Evolutionary conservation across 768 basidiomycete species (phyloP), one percentile per base, ranked within the genome.

Genomic region (Boletus speciosus): DNA sequence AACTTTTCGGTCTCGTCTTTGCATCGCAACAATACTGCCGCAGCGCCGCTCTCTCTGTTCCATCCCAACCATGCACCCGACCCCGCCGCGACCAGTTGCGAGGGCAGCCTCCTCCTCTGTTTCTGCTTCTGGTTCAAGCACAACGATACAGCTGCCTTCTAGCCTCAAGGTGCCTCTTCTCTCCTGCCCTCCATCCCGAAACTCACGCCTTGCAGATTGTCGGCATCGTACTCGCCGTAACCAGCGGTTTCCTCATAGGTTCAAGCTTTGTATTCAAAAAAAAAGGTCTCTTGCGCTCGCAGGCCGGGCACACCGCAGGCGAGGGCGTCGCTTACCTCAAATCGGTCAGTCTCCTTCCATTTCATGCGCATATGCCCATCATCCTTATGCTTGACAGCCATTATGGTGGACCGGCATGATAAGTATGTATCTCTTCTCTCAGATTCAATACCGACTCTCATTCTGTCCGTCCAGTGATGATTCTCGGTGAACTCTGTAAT

Each of bases 201-300:
- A 39, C 56, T 59, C 37, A 60, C 40, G 21, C 36, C 19, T n/a
- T 25, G 35, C 66, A 88, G 86, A 61, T 90, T 65, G 83, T 90
- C 60, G 90, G 90, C 11, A 82, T 93, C 61, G 70, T 90, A 44
- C 81, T 93, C 55, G 89, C 91, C 46, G 68, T 93, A 47, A 62
- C 68, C 36, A 92, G 88, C 64, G 97, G 96, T 8, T 39, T 93
- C 29, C 82, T 99, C 56, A 99, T 98, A 56, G 97, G 96, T 5
- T 81, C 82, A 38, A 88, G 86, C 62, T 98, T 98, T 71, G 95
- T 98, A 3, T 88, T 99, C 76, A 99, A 99, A 84, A 99, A 99
- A 81, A 97, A 93, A 66, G 96, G 90, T 9, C 76, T 93, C 19
- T 67, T 93, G 49, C 79, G 84, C 70, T 83, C 86, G 68, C 89